A percentile compares a stretch with the other conserved stretches of the same genome.
phyloP scores from a whole-genome alignment of 164 flowering plant genomes.

The Umbellularia californica region DNA sequence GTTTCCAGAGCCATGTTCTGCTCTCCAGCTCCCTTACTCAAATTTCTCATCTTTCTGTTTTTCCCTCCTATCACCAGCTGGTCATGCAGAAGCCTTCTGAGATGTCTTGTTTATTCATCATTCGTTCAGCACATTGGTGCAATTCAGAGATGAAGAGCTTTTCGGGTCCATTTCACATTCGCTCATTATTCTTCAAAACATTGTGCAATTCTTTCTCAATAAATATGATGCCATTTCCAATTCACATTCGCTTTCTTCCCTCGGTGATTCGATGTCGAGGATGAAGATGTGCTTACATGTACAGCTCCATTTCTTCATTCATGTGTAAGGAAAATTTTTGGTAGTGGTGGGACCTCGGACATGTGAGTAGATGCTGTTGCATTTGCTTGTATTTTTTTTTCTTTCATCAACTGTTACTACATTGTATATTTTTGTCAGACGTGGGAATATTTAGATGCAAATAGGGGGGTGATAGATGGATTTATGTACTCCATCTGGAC shows the following conservation, averaged over 20 bases:
- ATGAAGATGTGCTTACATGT: constrained; percentile 21
- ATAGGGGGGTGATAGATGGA: background rate
- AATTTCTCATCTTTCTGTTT: constrained; percentile 33
- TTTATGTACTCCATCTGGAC: background rate
- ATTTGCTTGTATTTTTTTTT: constrained; percentile 5
- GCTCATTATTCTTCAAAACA: constrained; percentile 7
- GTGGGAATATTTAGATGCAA: background rate
- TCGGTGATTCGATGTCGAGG: background rate
- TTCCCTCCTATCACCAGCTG: constrained; percentile 14
- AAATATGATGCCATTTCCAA: constrained; percentile 12
- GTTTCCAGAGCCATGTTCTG: constrained; percentile 41
- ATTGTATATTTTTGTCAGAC: constrained; percentile 9
- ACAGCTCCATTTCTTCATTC: constrained; percentile 33
- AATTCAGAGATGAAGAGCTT: background rate
- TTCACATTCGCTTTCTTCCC: constrained; percentile 4
- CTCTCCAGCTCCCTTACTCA: constrained; percentile 21
- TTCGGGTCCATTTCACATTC: constrained; percentile 8
- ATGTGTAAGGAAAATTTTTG: constrained; percentile 43
- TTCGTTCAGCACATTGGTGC: constrained; percentile 14
- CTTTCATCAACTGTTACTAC: constrained; percentile 5
- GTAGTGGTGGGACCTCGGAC: constrained; percentile 16
- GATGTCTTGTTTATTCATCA: background rate
- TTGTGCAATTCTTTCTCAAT: constrained; percentile 19
- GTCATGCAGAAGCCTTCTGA: constrained; percentile 22
- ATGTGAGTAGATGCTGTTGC: background rate